Evolutionary conservation across 2,329 filamentous ascomycete genomes (phyloP), one percentile per base, ranked within the genome.

Genomic region (Aplosporella prunicola): DNA sequence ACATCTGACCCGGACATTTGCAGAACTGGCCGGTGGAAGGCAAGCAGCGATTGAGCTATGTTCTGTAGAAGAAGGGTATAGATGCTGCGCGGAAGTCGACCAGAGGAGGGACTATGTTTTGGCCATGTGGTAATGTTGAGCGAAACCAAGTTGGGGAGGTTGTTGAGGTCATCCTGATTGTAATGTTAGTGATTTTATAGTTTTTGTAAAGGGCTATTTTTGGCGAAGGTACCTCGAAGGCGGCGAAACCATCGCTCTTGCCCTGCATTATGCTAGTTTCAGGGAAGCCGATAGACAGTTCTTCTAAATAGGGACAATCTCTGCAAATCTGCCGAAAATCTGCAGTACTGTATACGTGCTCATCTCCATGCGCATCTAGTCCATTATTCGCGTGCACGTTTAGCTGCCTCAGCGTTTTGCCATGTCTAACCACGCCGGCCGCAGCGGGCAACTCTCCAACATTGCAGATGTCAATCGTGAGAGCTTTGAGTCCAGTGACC

Each of bases 91-190:
- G 64, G 62, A 4, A 68, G 50, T 20, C 60, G 53, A 6, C 48
- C 51, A 29, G 60, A 56, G 17, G 50, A 50, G 2, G 62, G 62
- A 25, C 52, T 56, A 43, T 64, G 66, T 15, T 47, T 65, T 5
- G 67, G 67, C 62, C 66, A 69, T 4, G 62, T 66, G 0, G 63
- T 65, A 43, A 69, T 63, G 42, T 69, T 65, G 13, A 70, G 50
- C 0, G 66, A 68, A 4, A 63, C 53, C 7, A 70, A 51, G 20
- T 61, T 47, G 8, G 51, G 48, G 9, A 70, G 49, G 13, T 61
- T 51, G 15, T 53, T 54, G 1, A 62, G 44, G 27, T 56, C 61
- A 28, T 52, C 56, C 52, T 61, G 35, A 32, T 24, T 15, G 37
- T 8, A 15, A 9, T n/a, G n/a, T n/a, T n/a, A n/a, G n/a, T n/a